Base-by-base conservation (phyloP, 2,329 filamentous ascomycete genomes). In the Teratosphaeriaceae sp. region DNA sequence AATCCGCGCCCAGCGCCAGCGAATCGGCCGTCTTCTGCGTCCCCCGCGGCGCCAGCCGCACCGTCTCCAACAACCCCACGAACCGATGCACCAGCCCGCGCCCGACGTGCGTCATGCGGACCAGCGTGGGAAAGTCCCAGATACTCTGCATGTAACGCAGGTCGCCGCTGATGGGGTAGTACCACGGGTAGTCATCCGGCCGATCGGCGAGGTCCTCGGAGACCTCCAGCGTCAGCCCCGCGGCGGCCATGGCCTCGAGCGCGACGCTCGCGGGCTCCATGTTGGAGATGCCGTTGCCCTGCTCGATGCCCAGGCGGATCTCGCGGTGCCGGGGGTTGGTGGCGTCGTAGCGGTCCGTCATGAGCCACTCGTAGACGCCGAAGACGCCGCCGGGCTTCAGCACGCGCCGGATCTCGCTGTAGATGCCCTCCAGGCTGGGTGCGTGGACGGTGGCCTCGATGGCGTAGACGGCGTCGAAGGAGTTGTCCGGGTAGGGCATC, bases 351-450 rank as follows among this genome's bases (percentile, higher is more conserved):
- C 82, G 73, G 50, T 96, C 89, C 5, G 89, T 97, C 92, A 98
- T 97, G 61, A 97, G 75, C 92, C 92, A 97, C 69, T 98, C 92
- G 70, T 97, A 98, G 40, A 97, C 90, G 62, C 90, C 92, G 58
- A 97, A 98, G 40, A 88, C 75, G 65, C 92, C 90, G 47, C 92
- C 92, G 16, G 92, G 92, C 77, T 97, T 98, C 51, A 98, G 76
- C 18, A 96, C 89, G 37, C 87, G 85, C 78, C 84, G 89, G 60
- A 97, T 97, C 67, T 97, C 84, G 63, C 80, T 83, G 73, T 98
- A 98, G 53, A 96, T 88, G 46, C 87, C 89, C 60, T 88, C 85
- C 6, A 97, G 80, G 34, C 81, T 84, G 31, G 90, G 92, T 0
- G 92, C 92, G 65, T 98, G 92, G 39, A 94, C 86, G 2, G 92